A percentile compares a stretch with the other conserved stretches of the same genome.
These are phyloP conservation scores for Draba incana DNA, from an alignment of 345 rosid genomes.

Conservation along the genomic window DNA sequence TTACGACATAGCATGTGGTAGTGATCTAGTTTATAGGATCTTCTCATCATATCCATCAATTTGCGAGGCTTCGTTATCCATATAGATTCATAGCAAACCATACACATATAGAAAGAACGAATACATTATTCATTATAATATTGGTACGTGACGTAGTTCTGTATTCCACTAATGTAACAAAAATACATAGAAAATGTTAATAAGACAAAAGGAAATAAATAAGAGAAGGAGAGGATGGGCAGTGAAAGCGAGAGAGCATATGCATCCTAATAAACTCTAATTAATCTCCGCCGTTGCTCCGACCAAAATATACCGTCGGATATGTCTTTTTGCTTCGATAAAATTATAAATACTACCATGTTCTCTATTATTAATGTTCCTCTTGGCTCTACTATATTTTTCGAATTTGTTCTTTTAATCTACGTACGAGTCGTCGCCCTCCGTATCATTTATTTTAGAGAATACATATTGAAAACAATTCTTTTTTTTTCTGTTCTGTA, in stretches of 20 bases:
- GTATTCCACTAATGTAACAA: conserved; percentile 30
- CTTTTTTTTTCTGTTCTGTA: too few relatives aligned
- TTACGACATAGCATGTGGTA: conserved; percentile 41
- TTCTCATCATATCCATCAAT: conserved; percentile 30
- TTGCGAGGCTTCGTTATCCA: conserved; percentile 18
- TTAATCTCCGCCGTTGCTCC: conserved; percentile 29
- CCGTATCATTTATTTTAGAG: conserved; percentile 6
- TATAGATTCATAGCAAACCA: conserved; percentile 8
- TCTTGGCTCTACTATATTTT: neutral
- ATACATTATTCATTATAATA: conserved; percentile 8
- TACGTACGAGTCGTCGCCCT: conserved; percentile 29
- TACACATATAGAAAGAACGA: neutral
- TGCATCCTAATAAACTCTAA: conserved; percentile 3
- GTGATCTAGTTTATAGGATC: conserved; percentile 35
- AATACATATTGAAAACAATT: too few relatives aligned
- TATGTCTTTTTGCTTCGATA: conserved; percentile 3
- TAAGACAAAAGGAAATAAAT: conserved; percentile 23
- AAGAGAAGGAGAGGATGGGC: conserved; percentile 30
- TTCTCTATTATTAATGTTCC: too few relatives aligned
- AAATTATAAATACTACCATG: too few relatives aligned
- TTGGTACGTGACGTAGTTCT: conserved; percentile 20
- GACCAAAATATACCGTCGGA: conserved; percentile 34
- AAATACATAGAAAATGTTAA: neutral
- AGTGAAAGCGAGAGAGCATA: conserved; percentile 40
- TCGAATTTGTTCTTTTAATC: neutral